phyloP scores from a whole-genome alignment of 2,329 filamentous ascomycete genomes.

The Esteya vermicola region DNA sequence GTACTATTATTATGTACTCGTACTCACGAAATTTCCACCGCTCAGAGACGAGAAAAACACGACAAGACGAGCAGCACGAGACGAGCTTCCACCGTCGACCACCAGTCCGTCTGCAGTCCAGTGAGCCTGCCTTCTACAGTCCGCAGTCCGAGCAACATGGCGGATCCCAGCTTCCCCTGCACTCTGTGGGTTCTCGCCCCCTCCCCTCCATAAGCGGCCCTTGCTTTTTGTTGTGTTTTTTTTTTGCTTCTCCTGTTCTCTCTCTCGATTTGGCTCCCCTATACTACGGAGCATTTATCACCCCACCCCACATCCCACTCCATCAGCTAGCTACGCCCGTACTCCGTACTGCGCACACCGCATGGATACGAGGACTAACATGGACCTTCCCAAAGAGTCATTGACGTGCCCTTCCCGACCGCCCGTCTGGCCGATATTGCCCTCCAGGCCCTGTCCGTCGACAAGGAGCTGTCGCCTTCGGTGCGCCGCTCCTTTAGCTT shows the following conservation, averaged over 20 bases:
- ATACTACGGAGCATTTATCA: too few relatives aligned
- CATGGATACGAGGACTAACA: too few relatives aligned
- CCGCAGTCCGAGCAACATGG: constrained; percentile 22
- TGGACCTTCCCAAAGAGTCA: constrained; percentile 30
- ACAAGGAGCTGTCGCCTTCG: constrained; percentile 75
- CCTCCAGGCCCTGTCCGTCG: constrained; percentile 63
- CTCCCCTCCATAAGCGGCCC: neutral
- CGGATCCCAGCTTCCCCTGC: constrained; percentile 44
- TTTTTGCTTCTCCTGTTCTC: constrained; percentile 8
- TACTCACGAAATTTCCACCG: neutral
- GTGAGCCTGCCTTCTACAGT: neutral
- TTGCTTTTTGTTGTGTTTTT: constrained; percentile 13
- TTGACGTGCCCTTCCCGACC: constrained; percentile 71
- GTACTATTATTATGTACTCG: too few relatives aligned
- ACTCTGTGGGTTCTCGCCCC: constrained; percentile 35
- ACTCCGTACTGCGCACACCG: too few relatives aligned
- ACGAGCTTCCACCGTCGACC: too few relatives aligned
- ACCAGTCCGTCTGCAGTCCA: neutral
- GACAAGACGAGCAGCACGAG: neutral
- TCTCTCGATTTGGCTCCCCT: too few relatives aligned
- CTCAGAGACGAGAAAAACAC: neutral
- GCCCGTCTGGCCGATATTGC: constrained; percentile 64
- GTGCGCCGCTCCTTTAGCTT: constrained; percentile 57
- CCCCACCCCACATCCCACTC: too few relatives aligned
- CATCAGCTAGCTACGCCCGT: too few relatives aligned